Conservation (phyloP, 805 yeast species). For the Cyberlindnera euphorbiiphila region DNA sequence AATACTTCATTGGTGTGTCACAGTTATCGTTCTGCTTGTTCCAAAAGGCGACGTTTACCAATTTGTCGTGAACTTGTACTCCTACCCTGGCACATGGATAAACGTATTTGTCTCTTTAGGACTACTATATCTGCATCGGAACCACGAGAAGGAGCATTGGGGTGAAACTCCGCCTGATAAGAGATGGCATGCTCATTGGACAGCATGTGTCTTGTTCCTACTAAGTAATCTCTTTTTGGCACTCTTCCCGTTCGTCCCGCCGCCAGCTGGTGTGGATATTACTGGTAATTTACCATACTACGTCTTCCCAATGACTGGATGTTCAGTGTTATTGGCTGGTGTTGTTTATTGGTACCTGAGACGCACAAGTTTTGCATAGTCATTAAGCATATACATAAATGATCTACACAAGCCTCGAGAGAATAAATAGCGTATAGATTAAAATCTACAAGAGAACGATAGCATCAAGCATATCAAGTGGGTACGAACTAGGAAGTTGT, state of each 20-base stretch:
- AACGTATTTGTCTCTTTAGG: conserved; percentile 51
- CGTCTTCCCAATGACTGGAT: conserved; percentile 54
- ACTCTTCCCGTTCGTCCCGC: conserved; percentile 53
- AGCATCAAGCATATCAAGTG: too few species aligned
- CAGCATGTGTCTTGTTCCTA: conserved; percentile 36
- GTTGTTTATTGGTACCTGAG: conserved; percentile 35
- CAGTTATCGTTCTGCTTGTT: conserved; percentile 47
- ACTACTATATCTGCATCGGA: conserved; percentile 45
- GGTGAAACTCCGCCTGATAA: conserved; percentile 26
- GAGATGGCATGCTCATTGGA: conserved; percentile 29
- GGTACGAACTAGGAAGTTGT: too few species aligned
- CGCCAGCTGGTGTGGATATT: conserved; percentile 35
- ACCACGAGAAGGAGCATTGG: conserved; percentile 39
- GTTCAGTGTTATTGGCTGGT: conserved; percentile 42
- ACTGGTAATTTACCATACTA: conserved; percentile 44
- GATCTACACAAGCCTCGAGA: too few species aligned
- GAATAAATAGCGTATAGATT: too few species aligned
- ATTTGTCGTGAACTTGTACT: conserved; percentile 56
- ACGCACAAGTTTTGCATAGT: neutral
- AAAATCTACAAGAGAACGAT: too few species aligned
- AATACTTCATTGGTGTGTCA: conserved; percentile 50
- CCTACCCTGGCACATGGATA: conserved; percentile 63
- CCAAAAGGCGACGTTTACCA: conserved; percentile 64
- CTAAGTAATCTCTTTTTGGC: conserved; percentile 47
- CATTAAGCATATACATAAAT: too few species aligned